Base-by-base conservation (phyloP, 345 rosid genomes). In the Bruguiera parviflora region DNA sequence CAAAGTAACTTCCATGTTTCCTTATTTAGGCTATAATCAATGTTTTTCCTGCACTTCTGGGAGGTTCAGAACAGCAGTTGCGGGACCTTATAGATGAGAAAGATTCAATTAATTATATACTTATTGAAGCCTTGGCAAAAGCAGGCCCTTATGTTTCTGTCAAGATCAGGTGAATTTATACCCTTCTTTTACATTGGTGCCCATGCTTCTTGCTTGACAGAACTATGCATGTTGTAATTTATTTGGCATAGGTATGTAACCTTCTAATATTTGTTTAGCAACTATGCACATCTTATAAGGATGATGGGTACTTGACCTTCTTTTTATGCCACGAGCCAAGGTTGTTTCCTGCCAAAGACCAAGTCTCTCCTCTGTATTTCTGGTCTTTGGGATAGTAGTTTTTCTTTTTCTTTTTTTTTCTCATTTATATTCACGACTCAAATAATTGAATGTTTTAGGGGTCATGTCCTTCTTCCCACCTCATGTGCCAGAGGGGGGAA, bases 61-160 rank as follows among this genome's bases (percentile, higher is more conserved):
- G 88, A 79, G 96, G 95, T 77, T 81, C 86, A 53, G 97, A 94
- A 78, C 69, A 63, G 68, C 74, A 81, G 82, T 83, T 89, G 61
- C 66, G 33, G 64, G 37, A 69, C 73, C 73, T 88, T 63, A 66
- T 91, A 43, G 75, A 87, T 78, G 84, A 83, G 73, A 75, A 82
- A 73, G 83, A 76, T 69, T 71, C 74, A 37, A 61, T 70, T 67
- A 64, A 78, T 69, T 87, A 83, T 74, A 79, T 76, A 73, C 69
- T 94, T 70, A 81, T 79, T 53, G 86, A 81, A 77, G 77, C 76
- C 65, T 76, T 91, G 49, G 91, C 85, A 71, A 89, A 84, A 82
- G 96, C 92, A 53, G 92, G 88, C 46, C 75, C 90, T 56, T 77
- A 84, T 69, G 82, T 87, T 61, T 86, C 91, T 68, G 84, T 76